Evolutionary conservation across 768 basidiomycete genomes (phyloP).

Genomic region (Lactifluus rugatus): DNA sequence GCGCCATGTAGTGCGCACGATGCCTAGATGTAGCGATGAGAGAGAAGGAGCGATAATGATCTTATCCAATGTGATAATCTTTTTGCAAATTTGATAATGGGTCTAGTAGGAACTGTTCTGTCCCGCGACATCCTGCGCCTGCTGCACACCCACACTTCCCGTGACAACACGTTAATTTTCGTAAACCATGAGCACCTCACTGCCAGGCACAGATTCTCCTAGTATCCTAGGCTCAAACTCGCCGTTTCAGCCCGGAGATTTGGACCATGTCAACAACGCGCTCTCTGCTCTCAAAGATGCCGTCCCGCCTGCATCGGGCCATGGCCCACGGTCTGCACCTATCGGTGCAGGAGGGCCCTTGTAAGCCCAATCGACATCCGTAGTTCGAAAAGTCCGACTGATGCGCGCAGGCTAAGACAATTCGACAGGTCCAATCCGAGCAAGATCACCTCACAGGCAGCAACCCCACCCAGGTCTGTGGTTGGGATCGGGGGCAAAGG

Average conservation of each 20-base stretch:
- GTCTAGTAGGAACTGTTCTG: too few relatives aligned
- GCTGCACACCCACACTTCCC: too few relatives aligned
- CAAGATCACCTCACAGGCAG: constrained; percentile 58
- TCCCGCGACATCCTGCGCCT: too few relatives aligned
- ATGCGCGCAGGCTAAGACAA: constrained; percentile 50
- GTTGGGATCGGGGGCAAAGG: constrained; percentile 88
- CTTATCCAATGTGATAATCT: too few relatives aligned
- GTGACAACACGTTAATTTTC: constrained; percentile 25
- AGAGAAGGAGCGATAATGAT: too few relatives aligned
- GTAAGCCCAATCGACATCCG: constrained; percentile 31
- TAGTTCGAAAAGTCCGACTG: not conserved
- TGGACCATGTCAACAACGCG: constrained; percentile 4
- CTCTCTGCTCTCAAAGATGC: constrained; percentile 4
- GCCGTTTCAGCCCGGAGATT: not conserved
- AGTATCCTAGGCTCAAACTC: not conserved
- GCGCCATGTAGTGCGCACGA: too few relatives aligned
- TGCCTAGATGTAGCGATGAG: too few relatives aligned
- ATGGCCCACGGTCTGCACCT: constrained; percentile 17
- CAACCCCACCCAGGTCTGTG: constrained; percentile 73
- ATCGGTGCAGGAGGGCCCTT: constrained; percentile 75
- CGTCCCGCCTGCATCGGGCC: not conserved
- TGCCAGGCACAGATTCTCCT: not conserved
- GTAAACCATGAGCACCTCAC: constrained; percentile 4
- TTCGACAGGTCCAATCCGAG: constrained; percentile 73
- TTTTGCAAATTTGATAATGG: too few relatives aligned